Percentiles rank a stretch among this genome's conserved stretches.
Evolutionary conservation across 1,139 yeast species (phyloP).

Genomic region (Candida sanyaensis): DNA sequence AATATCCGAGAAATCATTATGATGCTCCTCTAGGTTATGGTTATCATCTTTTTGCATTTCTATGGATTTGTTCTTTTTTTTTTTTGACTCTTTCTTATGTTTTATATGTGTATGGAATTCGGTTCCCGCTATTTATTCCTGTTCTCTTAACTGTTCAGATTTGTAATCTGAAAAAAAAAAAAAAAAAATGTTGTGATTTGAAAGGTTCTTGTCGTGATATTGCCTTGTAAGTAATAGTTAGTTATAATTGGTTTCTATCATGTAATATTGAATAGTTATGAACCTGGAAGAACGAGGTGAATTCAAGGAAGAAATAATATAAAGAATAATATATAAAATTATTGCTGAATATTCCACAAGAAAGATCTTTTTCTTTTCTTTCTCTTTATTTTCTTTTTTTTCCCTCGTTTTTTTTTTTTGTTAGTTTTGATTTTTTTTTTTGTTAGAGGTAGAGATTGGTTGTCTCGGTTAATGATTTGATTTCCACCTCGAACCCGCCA

Average conservation of each 20-base stretch:
- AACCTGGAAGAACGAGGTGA: neutral
- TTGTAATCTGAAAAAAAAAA: constrained; percentile 1
- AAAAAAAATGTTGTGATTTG: neutral
- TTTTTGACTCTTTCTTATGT: neutral
- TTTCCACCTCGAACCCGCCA: neutral
- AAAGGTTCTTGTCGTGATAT: neutral
- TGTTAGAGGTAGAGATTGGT: neutral
- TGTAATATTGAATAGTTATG: neutral
- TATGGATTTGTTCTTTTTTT: neutral
- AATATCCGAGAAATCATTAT: constrained; percentile 32
- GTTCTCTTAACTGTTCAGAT: neutral
- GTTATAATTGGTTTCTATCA: neutral
- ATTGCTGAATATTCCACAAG: neutral
- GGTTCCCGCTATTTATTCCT: neutral
- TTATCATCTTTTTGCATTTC: constrained; percentile 1
- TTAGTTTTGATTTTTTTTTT: neutral
- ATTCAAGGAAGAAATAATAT: neutral
- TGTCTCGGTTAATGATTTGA: constrained; percentile 1
- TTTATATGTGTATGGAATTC: neutral
- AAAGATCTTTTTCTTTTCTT: neutral
- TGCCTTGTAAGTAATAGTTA: neutral
- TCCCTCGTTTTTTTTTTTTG: neutral
- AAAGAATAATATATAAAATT: neutral
- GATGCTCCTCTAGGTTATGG: constrained; percentile 1
- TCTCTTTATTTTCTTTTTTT: neutral